phyloP scores from a whole-genome alignment of 1,139 yeast genomes.

The Scheffersomyces quercinus region DNA sequence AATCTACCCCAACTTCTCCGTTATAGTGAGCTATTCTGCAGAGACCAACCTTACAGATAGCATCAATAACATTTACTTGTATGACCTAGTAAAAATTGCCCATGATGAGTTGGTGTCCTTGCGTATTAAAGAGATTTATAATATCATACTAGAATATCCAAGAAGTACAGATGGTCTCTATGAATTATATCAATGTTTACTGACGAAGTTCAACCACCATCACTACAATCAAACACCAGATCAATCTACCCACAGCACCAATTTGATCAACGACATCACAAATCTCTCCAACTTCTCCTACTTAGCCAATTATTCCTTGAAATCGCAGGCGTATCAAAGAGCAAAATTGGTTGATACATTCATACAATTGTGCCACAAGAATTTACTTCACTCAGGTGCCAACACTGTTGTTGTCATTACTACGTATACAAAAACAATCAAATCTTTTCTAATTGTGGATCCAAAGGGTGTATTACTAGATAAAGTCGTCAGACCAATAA shows the following conservation, averaged over 20 bases:
- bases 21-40: constrained; percentile 21
- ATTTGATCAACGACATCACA: constrained; percentile 10
- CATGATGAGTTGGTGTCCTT: constrained; percentile 48
- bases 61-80: constrained; percentile 18
- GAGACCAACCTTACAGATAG: constrained; percentile 14
- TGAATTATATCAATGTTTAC: constrained; percentile 60
- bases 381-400: constrained; percentile 77
- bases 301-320: constrained; percentile 19
- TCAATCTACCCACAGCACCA: constrained; percentile 6
- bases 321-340: constrained; percentile 43
- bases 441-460: constrained; percentile 74
- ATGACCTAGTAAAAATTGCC: constrained; percentile 40
- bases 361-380: constrained; percentile 46
- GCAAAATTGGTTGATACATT: constrained; percentile 57
- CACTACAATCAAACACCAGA: constrained; percentile 7
- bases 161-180: constrained; percentile 56
- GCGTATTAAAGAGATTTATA: constrained; percentile 65
- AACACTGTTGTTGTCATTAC: constrained; percentile 75
- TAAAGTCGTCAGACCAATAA: constrained; percentile 72
- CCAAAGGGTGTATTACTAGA: constrained; percentile 85
- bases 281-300: constrained; percentile 18
- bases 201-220: constrained; percentile 20
- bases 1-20: constrained; percentile 40
- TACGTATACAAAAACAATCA: constrained; percentile 70
- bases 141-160: constrained; percentile 62